phyloP scores from a whole-genome alignment of 208 protist species.

The Crithidia brevicula region DNA sequence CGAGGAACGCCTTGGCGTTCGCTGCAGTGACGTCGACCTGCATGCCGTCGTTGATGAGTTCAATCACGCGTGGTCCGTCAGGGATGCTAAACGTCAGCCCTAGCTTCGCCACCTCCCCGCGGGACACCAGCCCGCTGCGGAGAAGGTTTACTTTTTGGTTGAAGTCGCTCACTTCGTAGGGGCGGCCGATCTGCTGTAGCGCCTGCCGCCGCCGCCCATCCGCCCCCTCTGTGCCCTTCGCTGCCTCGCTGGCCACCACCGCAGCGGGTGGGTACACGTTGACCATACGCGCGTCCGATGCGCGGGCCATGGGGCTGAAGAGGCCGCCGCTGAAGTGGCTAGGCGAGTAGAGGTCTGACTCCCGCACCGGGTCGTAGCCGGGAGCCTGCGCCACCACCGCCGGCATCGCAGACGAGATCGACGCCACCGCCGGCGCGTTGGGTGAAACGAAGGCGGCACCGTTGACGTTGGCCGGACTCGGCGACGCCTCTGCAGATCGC shows the following conservation, averaged over 20 bases:
- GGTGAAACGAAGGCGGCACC: too few relatives aligned
- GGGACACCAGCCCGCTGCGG: conserved; percentile 38
- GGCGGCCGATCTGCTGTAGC: conserved; percentile 29
- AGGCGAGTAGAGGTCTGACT: conserved; percentile 53
- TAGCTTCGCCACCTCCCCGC: conserved; percentile 49
- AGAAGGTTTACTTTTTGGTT: conserved; percentile 51
- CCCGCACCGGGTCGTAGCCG: conserved; percentile 45
- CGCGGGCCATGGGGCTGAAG: conserved; percentile 55
- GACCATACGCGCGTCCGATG: conserved; percentile 26
- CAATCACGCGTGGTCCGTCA: conserved; percentile 60
- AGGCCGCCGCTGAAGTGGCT: conserved; percentile 48
- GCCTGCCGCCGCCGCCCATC: conserved; percentile 17
- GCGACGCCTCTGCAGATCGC: background rate
- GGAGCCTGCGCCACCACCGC: conserved; percentile 34
- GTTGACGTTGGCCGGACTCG: background rate
- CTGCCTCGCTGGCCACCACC: conserved; percentile 6
- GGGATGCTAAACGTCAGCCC: conserved; percentile 78
- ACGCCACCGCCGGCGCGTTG: conserved; percentile 6
- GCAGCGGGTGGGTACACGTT: conserved; percentile 38
- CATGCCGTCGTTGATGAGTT: conserved; percentile 74
- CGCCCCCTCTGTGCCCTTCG: background rate
- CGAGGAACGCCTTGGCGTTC: conserved; percentile 73
- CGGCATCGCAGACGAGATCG: conserved; percentile 12
- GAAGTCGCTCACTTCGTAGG: conserved; percentile 43
- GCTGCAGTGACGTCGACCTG: conserved; percentile 68